Percentiles rank a stretch among this genome's conserved stretches.
Evolutionary conservation across 176 grass and related monocot species (phyloP).

Genomic region (Carex parvula): DNA sequence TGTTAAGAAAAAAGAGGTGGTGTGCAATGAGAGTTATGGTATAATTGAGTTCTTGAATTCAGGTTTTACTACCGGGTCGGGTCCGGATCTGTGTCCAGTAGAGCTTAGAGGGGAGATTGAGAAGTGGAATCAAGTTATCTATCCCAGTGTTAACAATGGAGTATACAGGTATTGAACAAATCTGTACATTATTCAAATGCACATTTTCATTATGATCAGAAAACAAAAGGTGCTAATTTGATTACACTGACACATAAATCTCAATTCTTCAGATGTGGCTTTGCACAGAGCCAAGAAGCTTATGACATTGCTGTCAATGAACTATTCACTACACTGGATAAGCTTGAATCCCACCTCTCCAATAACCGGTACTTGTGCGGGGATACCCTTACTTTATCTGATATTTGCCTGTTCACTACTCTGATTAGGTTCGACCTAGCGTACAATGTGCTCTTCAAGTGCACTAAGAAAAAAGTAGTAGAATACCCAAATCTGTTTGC

Average conservation of each 20-base stretch:
- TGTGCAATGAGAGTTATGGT: slow-evolving; percentile 95
- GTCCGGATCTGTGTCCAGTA: slow-evolving; percentile 49
- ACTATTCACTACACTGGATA: slow-evolving; percentile 62
- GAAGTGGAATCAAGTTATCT: slow-evolving; percentile 76
- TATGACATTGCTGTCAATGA: slow-evolving; percentile 61
- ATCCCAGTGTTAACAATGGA: slow-evolving; percentile 77
- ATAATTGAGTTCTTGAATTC: slow-evolving; percentile 83
- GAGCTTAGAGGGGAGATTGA: slow-evolving; percentile 73
- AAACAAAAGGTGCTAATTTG: background rate
- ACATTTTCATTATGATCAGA: background rate
- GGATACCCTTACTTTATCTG: slow-evolving; percentile 55
- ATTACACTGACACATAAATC: background rate
- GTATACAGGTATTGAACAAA: slow-evolving; percentile 53
- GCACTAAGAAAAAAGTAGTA: slow-evolving; percentile 68
- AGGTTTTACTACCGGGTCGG: background rate
- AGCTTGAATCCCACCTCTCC: slow-evolving; percentile 60
- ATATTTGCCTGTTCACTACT: slow-evolving; percentile 95
- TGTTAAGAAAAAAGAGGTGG: slow-evolving; percentile 55
- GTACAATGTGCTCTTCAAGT: slow-evolving; percentile 86
- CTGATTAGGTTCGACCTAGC: slow-evolving; percentile 77
- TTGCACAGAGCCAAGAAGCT: slow-evolving; percentile 86
- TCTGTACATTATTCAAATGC: background rate
- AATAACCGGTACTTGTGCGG: slow-evolving; percentile 67
- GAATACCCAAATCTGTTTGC: slow-evolving; percentile 81
- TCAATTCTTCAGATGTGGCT: slow-evolving; percentile 54